Evolutionary conservation across 495 filamentous ascomycete species (phyloP), one percentile per base, ranked within the genome.

Genomic region (Hypoxylon intermedium): DNA sequence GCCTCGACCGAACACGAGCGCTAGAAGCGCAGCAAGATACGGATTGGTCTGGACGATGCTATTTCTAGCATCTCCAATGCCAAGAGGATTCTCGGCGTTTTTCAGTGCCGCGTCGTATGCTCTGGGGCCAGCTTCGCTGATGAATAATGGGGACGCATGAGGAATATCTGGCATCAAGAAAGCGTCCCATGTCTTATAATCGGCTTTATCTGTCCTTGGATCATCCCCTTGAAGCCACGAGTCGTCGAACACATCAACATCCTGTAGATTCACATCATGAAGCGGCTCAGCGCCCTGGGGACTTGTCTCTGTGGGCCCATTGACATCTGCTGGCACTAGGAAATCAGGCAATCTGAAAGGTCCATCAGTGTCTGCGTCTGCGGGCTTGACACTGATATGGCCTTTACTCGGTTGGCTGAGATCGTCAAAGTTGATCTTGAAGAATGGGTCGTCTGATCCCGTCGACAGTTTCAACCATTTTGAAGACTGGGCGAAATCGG

Each of bases 1-100:
- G 44, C 85, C 87, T 73, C 91, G 83, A 4, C 94, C 94, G 2
- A 97, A 78, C 0, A 87, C 89, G 7, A 97, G 80, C 44, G 84
- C 82, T 30, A 90, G 71, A 15, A 97, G 73, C 18, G 85, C 87
- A 41, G 83, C 68, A 28, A 87, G 68, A 60, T 90, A 86, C 1
- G 80, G 57, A 36, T 79, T 74, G 13, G 78, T 63, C 28, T 72
- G 74, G 12, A 82, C 56, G 9, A 80, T 57, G 21, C 72, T 64
- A 6, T 64, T 45, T 1, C 72, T 55, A 6, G 60, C 50, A 30
- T 65, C 66, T 9, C 41, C 52, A 28, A 79, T 30, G n/a, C 37
- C 40, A 0, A 79, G 57, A 2, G 58, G 60, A 40, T 69, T 60
- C n/a, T 68, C 60, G 3, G 37, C 50, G 16, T 73, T 68, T 45